Percentiles rank a stretch among this genome's conserved stretches.
Conservation (phyloP, 2,329 filamentous ascomycete genomes). For the Volutella citrinella region DNA sequence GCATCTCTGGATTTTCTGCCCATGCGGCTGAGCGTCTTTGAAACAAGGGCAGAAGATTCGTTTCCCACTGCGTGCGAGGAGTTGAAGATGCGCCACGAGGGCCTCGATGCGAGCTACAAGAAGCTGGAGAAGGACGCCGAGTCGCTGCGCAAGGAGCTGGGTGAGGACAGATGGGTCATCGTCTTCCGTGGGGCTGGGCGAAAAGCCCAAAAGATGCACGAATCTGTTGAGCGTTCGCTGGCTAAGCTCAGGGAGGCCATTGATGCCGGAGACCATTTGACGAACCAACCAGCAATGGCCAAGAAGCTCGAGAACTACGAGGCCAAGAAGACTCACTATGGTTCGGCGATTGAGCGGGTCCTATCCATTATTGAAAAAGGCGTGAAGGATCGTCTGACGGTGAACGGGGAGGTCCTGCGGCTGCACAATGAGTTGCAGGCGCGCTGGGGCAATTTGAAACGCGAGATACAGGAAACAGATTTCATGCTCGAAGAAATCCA, state of each 20-base stretch:
- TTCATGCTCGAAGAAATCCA: conserved; percentile 70
- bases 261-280: conserved; percentile 70
- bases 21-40: conserved; percentile 88
- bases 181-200: conserved; percentile 91
- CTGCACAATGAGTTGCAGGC: conserved; percentile 81
- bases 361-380: conserved; percentile 91
- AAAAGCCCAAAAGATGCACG: conserved; percentile 94
- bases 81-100: conserved; percentile 69
- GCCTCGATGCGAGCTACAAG: conserved; percentile 81
- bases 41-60: conserved; percentile 68
- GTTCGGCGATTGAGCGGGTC: conserved; percentile 87
- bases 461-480: conserved; percentile 76
- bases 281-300: conserved; percentile 64
- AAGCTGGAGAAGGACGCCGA: conserved; percentile 89
- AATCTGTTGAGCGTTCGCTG: conserved; percentile 87
- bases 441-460: conserved; percentile 75
- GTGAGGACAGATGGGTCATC: conserved; percentile 93
- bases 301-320: conserved; percentile 94
- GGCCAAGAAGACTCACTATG: conserved; percentile 91
- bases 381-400: conserved; percentile 90
- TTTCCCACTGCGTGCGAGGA: conserved; percentile 93
- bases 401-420: conserved; percentile 91
- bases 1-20: conserved; percentile 94
- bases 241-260: conserved; percentile 77
- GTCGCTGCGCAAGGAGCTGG: conserved; percentile 81